A percentile compares a stretch with the other conserved stretches of the same genome.
Evolutionary conservation across 495 filamentous ascomycete species (phyloP).

Genomic region (Pyrenula aspistea): DNA sequence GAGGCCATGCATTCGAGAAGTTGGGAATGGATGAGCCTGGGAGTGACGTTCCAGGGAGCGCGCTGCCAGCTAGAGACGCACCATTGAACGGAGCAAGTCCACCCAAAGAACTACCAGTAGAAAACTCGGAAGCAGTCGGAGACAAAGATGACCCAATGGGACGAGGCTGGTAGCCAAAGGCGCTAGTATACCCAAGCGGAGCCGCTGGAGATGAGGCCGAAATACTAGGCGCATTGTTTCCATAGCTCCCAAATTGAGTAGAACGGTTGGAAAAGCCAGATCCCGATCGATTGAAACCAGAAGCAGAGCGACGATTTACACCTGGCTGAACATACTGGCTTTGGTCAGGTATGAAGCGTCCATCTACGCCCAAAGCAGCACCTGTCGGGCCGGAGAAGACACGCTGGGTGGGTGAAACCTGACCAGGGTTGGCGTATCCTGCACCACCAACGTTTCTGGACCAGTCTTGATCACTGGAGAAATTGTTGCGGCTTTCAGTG

Average conservation of each 20-base stretch:
- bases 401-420: conserved; percentile 19
- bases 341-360: conserved; percentile 14
- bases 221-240: conserved; percentile 12
- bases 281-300: conserved; percentile 25
- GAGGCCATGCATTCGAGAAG: conserved; percentile 32
- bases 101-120: conserved; percentile 23
- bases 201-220: conserved; percentile 1
- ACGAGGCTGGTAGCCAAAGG: conserved; percentile 48
- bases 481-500: background rate
- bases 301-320: conserved; percentile 24
- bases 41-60: background rate
- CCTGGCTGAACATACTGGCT: conserved; percentile 21
- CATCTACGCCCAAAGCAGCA: conserved; percentile 19
- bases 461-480: conserved; percentile 9
- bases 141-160: conserved; percentile 73
- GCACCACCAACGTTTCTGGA: conserved; percentile 1
- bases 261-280: conserved; percentile 13
- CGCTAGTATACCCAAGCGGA: background rate
- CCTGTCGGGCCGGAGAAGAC: conserved; percentile 27
- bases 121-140: conserved; percentile 75
- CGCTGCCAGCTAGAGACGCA: conserved; percentile 11
- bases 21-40: background rate
- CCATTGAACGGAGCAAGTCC: background rate
- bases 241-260: background rate
- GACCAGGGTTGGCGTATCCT: conserved; percentile 1